Percentiles rank a stretch among this genome's conserved stretches.
Evolutionary conservation across 352 stramenopile genomes (phyloP).

Genomic region (Plasmopara halstedii): DNA sequence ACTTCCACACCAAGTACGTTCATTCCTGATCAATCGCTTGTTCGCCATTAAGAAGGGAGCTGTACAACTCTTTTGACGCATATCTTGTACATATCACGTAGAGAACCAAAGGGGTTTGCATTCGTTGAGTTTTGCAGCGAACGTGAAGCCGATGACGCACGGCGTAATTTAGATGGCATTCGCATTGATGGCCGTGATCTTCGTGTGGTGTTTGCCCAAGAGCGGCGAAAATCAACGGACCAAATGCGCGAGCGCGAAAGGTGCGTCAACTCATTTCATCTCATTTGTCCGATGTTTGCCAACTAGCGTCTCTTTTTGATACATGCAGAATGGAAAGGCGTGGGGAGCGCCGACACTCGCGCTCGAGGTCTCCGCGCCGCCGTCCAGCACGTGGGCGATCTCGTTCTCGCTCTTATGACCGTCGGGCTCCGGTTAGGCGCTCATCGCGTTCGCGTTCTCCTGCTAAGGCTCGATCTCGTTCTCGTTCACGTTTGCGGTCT

Average conservation of each 20-base stretch:
- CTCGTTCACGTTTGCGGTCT: slow-evolving; percentile 30
- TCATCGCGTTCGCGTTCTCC: slow-evolving; percentile 46
- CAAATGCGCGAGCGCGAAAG: slow-evolving; percentile 90
- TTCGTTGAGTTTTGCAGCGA: slow-evolving; percentile 94
- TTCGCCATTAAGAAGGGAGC: neutral
- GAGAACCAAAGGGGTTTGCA: slow-evolving; percentile 91
- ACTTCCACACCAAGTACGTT: slow-evolving; percentile 88
- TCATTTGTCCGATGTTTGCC: no score
- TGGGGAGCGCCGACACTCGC: slow-evolving; percentile 22
- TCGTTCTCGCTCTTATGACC: slow-evolving; percentile 48
- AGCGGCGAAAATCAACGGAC: slow-evolving; percentile 92
- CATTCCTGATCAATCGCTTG: no score
- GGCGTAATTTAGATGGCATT: slow-evolving; percentile 87
- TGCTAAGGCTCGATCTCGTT: slow-evolving; percentile 37
- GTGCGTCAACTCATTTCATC: slow-evolving; percentile 12
- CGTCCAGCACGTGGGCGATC: slow-evolving; percentile 24
- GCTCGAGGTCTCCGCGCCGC: slow-evolving; percentile 28
- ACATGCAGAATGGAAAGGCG: slow-evolving; percentile 24
- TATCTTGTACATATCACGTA: slow-evolving; percentile 19
- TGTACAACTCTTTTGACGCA: no score
- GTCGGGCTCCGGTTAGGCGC: slow-evolving; percentile 28
- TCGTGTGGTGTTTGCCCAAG: slow-evolving; percentile 94
- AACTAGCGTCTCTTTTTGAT: neutral
- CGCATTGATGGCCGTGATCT: slow-evolving; percentile 90
- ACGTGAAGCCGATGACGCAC: slow-evolving; percentile 86